These are phyloP conservation scores for Magnolia changhungtana DNA, from an alignment of 164 flowering plant genomes.

Conservation along the genomic window DNA sequence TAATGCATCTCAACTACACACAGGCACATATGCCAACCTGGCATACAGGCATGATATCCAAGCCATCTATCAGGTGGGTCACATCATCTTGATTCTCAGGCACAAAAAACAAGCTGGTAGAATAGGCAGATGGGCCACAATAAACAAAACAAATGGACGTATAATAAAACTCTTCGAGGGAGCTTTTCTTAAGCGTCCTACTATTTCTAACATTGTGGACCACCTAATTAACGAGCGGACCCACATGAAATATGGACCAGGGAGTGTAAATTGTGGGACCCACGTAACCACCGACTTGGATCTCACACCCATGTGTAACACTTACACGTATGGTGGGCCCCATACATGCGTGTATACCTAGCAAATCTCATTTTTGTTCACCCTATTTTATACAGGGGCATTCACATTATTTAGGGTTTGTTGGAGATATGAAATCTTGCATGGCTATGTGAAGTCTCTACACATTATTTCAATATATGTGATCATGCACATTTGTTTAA, in stretches of 20 bases:
- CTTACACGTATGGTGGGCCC: background rate
- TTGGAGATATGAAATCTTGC: conserved; percentile 1
- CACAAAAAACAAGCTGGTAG: background rate
- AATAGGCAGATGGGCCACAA: background rate
- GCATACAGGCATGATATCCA: background rate
- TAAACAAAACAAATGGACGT: background rate
- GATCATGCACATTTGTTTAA: background rate
- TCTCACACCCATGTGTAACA: background rate
- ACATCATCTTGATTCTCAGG: background rate
- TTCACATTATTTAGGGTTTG: background rate
- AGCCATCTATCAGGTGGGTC: background rate
- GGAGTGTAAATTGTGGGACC: too few species aligned
- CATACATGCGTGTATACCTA: background rate
- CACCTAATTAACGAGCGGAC: background rate
- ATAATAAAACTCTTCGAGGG: background rate
- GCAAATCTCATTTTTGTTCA: background rate
- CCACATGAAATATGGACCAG: too few species aligned
- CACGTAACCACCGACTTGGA: background rate
- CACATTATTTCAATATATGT: conserved; percentile 2
- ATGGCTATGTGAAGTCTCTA: background rate
- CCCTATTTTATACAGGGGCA: background rate
- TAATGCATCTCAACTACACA: background rate
- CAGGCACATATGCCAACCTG: background rate
- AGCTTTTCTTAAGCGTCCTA: background rate
- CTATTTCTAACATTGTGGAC: background rate